A percentile compares a stretch with the other conserved stretches of the same genome.
phyloP scores from a whole-genome alignment of 176 grass and related monocot genomes.

The Aegilops speltoides region DNA sequence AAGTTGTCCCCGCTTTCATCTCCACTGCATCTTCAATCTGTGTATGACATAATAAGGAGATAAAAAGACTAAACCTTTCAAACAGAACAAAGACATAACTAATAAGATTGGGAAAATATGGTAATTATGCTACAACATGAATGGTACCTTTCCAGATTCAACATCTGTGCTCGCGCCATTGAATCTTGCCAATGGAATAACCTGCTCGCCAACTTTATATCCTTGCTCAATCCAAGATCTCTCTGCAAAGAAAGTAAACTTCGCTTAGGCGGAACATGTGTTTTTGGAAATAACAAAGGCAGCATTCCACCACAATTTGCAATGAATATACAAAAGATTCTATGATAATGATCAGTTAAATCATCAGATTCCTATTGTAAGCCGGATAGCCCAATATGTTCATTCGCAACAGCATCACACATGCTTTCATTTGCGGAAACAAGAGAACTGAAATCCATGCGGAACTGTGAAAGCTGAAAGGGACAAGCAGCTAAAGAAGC shows the following conservation, averaged over 20 bases:
- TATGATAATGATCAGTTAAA: not conserved
- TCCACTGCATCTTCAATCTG: constrained; percentile 65
- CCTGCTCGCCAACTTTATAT: constrained; percentile 90
- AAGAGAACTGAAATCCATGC: not conserved
- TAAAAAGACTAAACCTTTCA: not conserved
- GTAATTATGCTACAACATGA: constrained; percentile 30
- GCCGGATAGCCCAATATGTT: not conserved
- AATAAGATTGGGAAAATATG: constrained; percentile 4
- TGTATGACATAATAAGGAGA: not conserved
- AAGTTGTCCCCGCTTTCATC: constrained; percentile 48
- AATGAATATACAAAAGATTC: constrained; percentile 18
- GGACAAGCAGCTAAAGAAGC: not conserved
- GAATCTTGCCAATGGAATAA: constrained; percentile 98
- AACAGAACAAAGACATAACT: not conserved
- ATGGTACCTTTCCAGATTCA: constrained; percentile 57
- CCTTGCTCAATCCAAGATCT: constrained; percentile 96
- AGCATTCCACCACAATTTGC: constrained; percentile 3
- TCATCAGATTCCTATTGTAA: constrained; percentile 22
- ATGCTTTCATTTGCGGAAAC: not conserved
- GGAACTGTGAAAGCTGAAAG: not conserved
- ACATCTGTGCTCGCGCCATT: constrained; percentile 64
- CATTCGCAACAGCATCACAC: not conserved
- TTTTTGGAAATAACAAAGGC: not conserved
- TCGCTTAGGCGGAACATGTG: not conserved
- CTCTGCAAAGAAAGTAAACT: constrained; percentile 55